Conservation (phyloP, 768 basidiomycete genomes). For the Suillus cothurnatus region DNA sequence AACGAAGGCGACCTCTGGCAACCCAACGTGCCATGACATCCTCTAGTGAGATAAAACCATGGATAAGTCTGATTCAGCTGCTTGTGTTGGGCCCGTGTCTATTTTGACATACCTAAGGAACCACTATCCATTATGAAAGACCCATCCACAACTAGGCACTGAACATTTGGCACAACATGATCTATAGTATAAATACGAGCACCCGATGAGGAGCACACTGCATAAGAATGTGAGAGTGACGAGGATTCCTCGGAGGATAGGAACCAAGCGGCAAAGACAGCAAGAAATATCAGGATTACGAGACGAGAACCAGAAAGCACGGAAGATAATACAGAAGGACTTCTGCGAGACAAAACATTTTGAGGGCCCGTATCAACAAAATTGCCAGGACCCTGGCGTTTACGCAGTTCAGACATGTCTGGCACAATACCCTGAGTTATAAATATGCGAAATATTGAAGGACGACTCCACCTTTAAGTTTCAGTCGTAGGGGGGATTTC, state of each 20-base stretch:
- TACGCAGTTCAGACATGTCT: constrained; percentile 15
- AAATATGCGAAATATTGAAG: neutral
- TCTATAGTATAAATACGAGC: constrained; percentile 71
- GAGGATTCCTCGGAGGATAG: constrained; percentile 1
- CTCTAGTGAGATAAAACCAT: constrained; percentile 32
- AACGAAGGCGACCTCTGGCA: constrained; percentile 22
- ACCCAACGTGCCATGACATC: constrained; percentile 45
- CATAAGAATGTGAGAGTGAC: constrained; percentile 44
- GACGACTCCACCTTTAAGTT: neutral
- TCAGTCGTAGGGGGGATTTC: neutral
- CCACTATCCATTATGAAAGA: constrained; percentile 56
- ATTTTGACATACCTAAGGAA: constrained; percentile 47
- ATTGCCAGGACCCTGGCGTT: constrained; percentile 12
- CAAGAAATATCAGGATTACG: constrained; percentile 15
- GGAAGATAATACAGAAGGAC: neutral
- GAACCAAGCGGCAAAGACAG: constrained; percentile 16
- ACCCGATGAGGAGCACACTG: constrained; percentile 59
- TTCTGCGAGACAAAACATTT: neutral
- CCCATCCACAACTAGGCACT: constrained; percentile 65
- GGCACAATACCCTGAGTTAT: neutral
- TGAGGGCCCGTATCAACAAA: neutral
- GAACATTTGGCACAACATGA: constrained; percentile 45
- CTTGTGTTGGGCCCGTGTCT: neutral
- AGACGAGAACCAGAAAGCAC: neutral
- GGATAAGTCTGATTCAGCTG: neutral